phyloP scores from a whole-genome alignment of 108 stramenopile species.

The Conticribra weissflogii region DNA sequence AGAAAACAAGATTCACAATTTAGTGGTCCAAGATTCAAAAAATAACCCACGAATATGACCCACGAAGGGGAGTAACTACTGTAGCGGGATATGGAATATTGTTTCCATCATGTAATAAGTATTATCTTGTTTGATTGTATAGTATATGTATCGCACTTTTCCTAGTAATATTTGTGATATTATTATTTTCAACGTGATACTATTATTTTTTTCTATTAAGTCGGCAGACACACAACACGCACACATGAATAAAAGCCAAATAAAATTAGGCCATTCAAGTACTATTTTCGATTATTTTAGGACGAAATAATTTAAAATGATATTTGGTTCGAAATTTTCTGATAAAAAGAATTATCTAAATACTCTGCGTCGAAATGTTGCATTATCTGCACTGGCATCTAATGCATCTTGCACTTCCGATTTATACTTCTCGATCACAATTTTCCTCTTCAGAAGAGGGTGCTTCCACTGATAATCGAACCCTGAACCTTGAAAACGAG shows the following conservation, averaged over 20 bases:
- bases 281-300: not conserved
- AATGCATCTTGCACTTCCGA: not conserved
- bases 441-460: not conserved
- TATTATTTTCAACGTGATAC: no score
- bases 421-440: not conserved
- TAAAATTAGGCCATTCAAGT: not conserved
- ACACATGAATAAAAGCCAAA: not conserved
- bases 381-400: not conserved
- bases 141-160: no score
- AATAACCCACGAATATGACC: no score
- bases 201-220: not conserved
- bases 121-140: no score
- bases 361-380: not conserved
- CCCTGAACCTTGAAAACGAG: not conserved
- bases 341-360: no score
- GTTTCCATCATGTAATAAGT: no score
- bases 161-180: no score
- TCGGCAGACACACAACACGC: not conserved
- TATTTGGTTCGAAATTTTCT: not conserved
- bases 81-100: no score
- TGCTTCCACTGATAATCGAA: not conserved
- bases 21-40: no score
- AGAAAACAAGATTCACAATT: no score
- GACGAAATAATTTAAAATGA: not conserved
- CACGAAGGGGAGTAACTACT: no score